A percentile compares a stretch with the other conserved stretches of the same genome.
These are phyloP conservation scores for Apiotrichum mycotoxinovorans DNA, from an alignment of 1,284 basidiomycete genomes.

Conservation along the genomic window DNA sequence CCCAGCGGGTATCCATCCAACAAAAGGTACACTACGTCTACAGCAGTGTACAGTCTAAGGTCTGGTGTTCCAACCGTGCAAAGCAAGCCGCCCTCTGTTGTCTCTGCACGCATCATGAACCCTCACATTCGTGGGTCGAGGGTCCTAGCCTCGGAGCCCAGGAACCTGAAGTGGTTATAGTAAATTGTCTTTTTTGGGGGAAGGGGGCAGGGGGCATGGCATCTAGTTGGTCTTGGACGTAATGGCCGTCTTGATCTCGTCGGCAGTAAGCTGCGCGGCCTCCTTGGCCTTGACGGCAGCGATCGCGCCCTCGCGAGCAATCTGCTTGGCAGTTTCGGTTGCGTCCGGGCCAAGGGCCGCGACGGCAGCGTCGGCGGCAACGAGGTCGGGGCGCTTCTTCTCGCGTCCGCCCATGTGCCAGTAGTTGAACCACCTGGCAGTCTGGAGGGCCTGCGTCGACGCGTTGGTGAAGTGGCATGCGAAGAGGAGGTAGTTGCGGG, in stretches of 20 bases:
- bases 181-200: background rate
- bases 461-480: constrained; percentile 88
- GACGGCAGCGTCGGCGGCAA: constrained; percentile 14
- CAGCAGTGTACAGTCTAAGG: constrained; percentile 6
- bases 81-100: too few species aligned
- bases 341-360: background rate
- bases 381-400: constrained; percentile 34
- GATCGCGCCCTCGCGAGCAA: background rate
- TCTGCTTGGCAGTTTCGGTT: background rate
- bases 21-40: background rate
- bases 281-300: constrained; percentile 4
- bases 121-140: too few species aligned
- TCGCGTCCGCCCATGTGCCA: constrained; percentile 58
- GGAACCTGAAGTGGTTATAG: too few species aligned
- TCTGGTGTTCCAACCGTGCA: constrained; percentile 2
- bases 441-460: constrained; percentile 77
- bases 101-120: too few species aligned
- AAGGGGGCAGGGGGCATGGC: too few species aligned
- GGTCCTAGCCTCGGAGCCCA: too few species aligned
- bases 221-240: constrained; percentile 1
- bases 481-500: constrained; percentile 89
- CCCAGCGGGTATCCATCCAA: constrained; percentile 4
- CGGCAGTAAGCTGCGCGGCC: constrained; percentile 20
- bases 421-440: constrained; percentile 80
- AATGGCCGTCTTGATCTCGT: constrained; percentile 25